Percentiles rank a stretch among this genome's conserved stretches.
These are phyloP conservation scores for Phytophthora ohioensis DNA, from an alignment of 352 stramenopile species.

Conservation along the genomic window DNA sequence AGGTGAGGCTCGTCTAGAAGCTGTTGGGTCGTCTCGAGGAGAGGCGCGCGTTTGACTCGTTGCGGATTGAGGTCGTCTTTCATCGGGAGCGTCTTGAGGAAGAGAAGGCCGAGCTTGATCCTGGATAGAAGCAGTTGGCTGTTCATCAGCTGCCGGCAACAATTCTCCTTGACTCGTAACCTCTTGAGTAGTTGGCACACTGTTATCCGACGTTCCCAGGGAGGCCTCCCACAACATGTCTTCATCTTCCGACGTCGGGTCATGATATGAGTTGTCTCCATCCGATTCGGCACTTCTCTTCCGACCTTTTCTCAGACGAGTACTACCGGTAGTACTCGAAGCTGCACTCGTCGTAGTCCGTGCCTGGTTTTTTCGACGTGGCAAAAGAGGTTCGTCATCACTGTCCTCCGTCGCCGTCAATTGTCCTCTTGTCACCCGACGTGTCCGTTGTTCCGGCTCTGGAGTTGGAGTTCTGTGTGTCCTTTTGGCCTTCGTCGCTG, in stretches of 20 bases:
- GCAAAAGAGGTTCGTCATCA: constrained; percentile 9
- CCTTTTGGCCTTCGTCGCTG: background rate
- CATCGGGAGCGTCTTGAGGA: constrained; percentile 3
- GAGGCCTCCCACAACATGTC: constrained; percentile 1
- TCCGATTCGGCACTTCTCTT: constrained; percentile 14
- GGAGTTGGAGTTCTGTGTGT: background rate
- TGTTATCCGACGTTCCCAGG: background rate
- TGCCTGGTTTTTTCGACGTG: background rate
- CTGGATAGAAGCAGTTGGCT: background rate
- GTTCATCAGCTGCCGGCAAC: background rate
- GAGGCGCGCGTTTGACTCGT: background rate
- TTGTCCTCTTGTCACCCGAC: constrained; percentile 5
- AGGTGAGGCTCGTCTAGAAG: background rate
- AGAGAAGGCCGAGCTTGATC: constrained; percentile 6
- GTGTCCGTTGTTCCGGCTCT: constrained; percentile 1
- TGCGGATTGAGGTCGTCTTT: background rate
- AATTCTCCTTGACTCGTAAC: constrained; percentile 27
- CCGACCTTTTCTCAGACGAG: constrained; percentile 4
- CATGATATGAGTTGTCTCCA: constrained; percentile 21
- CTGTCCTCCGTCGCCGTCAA: background rate
- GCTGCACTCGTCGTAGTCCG: background rate
- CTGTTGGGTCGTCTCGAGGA: background rate
- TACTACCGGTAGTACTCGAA: background rate
- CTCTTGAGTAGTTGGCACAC: constrained; percentile 8
- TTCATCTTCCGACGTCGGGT: constrained; percentile 27